Percentiles rank a stretch among this genome's conserved stretches.
Conservation (phyloP, 352 stramenopile genomes). For the Elongisporangium senticosum region DNA sequence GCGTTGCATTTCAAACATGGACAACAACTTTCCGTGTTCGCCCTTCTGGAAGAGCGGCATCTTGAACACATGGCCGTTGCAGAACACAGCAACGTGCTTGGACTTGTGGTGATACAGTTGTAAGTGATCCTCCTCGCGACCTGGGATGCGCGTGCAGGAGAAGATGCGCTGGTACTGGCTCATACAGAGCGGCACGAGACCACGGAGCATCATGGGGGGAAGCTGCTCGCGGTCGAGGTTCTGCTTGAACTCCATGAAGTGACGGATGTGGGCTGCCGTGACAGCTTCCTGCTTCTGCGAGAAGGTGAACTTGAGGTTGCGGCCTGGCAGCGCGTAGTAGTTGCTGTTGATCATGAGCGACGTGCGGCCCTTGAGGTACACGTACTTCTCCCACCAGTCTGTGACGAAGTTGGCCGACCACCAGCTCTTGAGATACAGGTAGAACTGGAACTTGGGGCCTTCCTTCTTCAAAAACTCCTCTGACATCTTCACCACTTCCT, state of each 20-base stretch:
- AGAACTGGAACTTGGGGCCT: slow-evolving; percentile 87
- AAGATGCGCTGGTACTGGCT: slow-evolving; percentile 89
- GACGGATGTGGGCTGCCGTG: slow-evolving; percentile 60
- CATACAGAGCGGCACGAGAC: slow-evolving; percentile 89
- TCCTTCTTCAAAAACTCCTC: slow-evolving; percentile 85
- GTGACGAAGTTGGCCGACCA: slow-evolving; percentile 88
- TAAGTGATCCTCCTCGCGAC: slow-evolving; percentile 77
- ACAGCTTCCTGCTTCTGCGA: slow-evolving; percentile 59
- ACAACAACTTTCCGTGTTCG: slow-evolving; percentile 62
- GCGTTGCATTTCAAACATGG: slow-evolving; percentile 75
- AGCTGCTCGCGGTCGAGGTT: slow-evolving; percentile 81
- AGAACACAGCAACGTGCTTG: slow-evolving; percentile 87
- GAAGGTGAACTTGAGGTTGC: slow-evolving; percentile 55
- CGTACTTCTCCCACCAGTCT: slow-evolving; percentile 90
- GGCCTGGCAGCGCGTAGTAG: slow-evolving; percentile 82
- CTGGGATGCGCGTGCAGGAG: slow-evolving; percentile 83
- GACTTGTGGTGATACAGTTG: slow-evolving; percentile 68
- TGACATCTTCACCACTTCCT: slow-evolving; percentile 77
- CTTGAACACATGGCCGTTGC: slow-evolving; percentile 85
- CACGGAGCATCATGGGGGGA: slow-evolving; percentile 72
- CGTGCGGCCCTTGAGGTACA: slow-evolving; percentile 83
- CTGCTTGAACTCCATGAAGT: slow-evolving; percentile 87
- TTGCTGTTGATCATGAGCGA: slow-evolving; percentile 92
- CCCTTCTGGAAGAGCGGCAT: slow-evolving; percentile 82
- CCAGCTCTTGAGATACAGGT: slow-evolving; percentile 88